Conservation (phyloP, 345 rosid species). For the Ceriops zippeliana region DNA sequence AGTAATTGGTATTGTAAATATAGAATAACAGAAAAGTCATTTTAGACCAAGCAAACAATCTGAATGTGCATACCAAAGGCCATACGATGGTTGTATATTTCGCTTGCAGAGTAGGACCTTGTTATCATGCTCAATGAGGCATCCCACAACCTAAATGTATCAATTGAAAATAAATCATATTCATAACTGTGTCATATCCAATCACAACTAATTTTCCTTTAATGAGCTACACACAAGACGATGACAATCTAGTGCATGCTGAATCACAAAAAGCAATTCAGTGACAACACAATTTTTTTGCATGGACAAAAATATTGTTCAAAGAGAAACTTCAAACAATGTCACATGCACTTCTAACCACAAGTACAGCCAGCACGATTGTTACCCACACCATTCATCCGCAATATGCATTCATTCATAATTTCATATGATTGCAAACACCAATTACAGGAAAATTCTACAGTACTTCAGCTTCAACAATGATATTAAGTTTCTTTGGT, state of each 20-base stretch:
- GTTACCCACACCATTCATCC: background rate
- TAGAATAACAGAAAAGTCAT: background rate
- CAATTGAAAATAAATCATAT: constrained; percentile 11
- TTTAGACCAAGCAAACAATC: constrained; percentile 4
- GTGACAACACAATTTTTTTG: background rate
- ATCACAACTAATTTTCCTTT: constrained; percentile 2
- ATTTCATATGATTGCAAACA: background rate
- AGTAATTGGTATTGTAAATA: background rate
- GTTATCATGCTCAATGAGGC: constrained; percentile 83
- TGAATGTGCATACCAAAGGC: constrained; percentile 57
- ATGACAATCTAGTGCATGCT: background rate
- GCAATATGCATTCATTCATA: background rate
- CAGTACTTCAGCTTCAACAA: background rate
- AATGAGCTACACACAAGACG: background rate
- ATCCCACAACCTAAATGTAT: constrained; percentile 77
- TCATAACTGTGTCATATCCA: background rate
- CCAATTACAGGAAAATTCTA: background rate
- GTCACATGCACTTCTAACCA: background rate
- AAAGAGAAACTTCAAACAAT: background rate
- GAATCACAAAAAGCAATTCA: background rate
- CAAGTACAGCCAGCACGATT: background rate
- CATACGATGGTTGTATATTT: constrained; percentile 88
- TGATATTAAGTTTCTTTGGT: background rate
- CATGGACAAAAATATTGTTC: background rate
- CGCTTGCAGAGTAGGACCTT: constrained; percentile 93